A percentile compares a stretch with the other conserved stretches of the same genome.
phyloP scores from a whole-genome alignment of 805 yeast species.

The Lipomyces chichibuensis region DNA sequence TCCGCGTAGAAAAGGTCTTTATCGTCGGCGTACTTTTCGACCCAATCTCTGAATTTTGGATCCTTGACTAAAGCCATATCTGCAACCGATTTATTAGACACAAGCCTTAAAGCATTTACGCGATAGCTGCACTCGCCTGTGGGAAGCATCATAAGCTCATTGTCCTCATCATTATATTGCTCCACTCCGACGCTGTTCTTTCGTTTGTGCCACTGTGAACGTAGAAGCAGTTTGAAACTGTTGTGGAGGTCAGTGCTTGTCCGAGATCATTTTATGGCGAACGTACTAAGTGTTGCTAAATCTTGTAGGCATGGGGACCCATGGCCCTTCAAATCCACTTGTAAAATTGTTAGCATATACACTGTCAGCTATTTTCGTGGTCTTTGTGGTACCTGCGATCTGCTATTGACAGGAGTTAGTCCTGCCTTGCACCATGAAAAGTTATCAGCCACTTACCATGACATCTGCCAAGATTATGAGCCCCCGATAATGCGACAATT shows the following conservation, averaged over 20 bases:
- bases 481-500: slow-evolving; percentile 73
- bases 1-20: slow-evolving; percentile 63
- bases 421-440: neutral
- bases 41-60: slow-evolving; percentile 61
- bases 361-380: neutral
- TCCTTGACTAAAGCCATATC: slow-evolving; percentile 73
- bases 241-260: neutral
- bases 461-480: slow-evolving; percentile 77
- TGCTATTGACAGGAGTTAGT: neutral
- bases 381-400: neutral
- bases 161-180: slow-evolving; percentile 61
- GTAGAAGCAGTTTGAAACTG: slow-evolving; percentile 53
- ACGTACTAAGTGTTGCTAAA: slow-evolving; percentile 68
- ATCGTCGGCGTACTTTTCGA: slow-evolving; percentile 68
- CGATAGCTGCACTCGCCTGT: slow-evolving; percentile 45
- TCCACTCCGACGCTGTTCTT: slow-evolving; percentile 49
- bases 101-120: too few relatives aligned
- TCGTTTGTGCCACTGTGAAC: slow-evolving; percentile 57
- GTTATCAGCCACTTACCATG: slow-evolving; percentile 51
- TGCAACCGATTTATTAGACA: neutral
- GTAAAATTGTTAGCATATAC: neutral
- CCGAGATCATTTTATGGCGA: neutral
- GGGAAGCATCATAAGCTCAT: slow-evolving; percentile 81
- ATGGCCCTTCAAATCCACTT: slow-evolving; percentile 79
- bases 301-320: slow-evolving; percentile 79